Conservation (phyloP, 768 basidiomycete genomes). For the Antrodiella citrinella region DNA sequence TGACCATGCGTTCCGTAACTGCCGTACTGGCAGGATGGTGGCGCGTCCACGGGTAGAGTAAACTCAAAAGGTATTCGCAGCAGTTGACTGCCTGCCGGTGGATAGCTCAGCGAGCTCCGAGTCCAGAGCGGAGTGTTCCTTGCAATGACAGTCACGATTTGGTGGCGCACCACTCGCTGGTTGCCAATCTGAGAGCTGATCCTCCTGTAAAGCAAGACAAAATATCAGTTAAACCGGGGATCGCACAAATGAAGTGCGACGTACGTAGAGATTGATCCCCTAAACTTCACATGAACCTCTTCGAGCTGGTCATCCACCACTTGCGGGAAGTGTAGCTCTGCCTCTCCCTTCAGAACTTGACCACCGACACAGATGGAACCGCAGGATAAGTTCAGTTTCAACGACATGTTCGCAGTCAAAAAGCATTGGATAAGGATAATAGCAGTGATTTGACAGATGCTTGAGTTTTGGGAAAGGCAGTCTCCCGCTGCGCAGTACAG, state of each 20-base stretch:
- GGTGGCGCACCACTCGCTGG: neutral
- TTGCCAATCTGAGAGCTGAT: slow-evolving; percentile 7
- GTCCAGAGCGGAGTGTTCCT: neutral
- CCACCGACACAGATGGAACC: slow-evolving; percentile 8
- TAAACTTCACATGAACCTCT: slow-evolving; percentile 15
- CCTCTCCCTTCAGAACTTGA: slow-evolving; percentile 9
- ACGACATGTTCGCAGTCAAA: too few species aligned
- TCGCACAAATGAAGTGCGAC: neutral
- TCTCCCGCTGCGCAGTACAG: too few species aligned
- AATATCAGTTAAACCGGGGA: neutral
- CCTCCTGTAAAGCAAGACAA: neutral
- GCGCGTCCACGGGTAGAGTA: slow-evolving; percentile 9
- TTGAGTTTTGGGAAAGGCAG: too few species aligned
- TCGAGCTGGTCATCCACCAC: slow-evolving; percentile 12
- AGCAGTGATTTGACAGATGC: too few species aligned
- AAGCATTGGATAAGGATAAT: too few species aligned
- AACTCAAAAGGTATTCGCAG: slow-evolving; percentile 16
- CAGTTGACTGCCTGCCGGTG: slow-evolving; percentile 9
- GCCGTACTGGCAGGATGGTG: slow-evolving; percentile 15
- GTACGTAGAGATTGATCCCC: slow-evolving; percentile 16
- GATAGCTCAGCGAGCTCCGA: slow-evolving; percentile 4
- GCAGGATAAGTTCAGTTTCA: neutral
- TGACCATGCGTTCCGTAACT: slow-evolving; percentile 7
- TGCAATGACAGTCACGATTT: neutral
- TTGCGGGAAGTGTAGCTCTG: slow-evolving; percentile 13